These are phyloP conservation scores for Entamoeba histolytica DNA, from an alignment of 208 protist genomes.

Conservation along the genomic window DNA sequence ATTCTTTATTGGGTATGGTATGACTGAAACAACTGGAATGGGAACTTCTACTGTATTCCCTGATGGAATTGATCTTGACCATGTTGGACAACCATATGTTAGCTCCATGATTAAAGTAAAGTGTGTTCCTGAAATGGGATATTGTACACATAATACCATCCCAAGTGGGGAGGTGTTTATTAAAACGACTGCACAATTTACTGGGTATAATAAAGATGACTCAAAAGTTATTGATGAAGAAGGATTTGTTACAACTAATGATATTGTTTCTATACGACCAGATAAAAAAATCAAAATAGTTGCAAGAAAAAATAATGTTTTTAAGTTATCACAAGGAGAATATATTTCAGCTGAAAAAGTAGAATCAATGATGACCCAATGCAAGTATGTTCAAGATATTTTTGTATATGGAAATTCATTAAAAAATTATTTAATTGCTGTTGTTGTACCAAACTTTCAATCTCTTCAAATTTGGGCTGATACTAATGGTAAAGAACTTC, in stretches of 20 bases:
- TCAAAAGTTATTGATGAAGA: slow-evolving; percentile 3
- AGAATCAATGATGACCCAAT: neutral
- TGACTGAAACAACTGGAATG: slow-evolving; percentile 9
- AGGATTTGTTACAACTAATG: slow-evolving; percentile 10
- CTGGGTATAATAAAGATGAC: slow-evolving; percentile 14
- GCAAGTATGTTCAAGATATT: neutral
- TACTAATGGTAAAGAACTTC: neutral
- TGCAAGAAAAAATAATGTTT: neutral
- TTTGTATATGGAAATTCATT: neutral
- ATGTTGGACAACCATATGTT: neutral
- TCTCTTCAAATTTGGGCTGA: neutral
- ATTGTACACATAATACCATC: neutral
- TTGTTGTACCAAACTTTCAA: neutral
- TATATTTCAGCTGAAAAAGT: slow-evolving; percentile 4
- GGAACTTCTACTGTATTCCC: neutral
- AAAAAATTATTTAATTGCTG: neutral
- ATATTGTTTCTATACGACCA: neutral
- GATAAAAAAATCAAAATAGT: neutral
- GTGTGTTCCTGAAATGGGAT: neutral
- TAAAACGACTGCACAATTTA: neutral
- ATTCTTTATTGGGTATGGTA: neutral
- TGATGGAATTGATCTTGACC: neutral
- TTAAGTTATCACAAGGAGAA: slow-evolving; percentile 13
- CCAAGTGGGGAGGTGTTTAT: slow-evolving; percentile 6
- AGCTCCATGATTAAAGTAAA: neutral